Evolutionary conservation across 768 basidiomycete species (phyloP).

Genomic region (Panaeolus papilionaceus): DNA sequence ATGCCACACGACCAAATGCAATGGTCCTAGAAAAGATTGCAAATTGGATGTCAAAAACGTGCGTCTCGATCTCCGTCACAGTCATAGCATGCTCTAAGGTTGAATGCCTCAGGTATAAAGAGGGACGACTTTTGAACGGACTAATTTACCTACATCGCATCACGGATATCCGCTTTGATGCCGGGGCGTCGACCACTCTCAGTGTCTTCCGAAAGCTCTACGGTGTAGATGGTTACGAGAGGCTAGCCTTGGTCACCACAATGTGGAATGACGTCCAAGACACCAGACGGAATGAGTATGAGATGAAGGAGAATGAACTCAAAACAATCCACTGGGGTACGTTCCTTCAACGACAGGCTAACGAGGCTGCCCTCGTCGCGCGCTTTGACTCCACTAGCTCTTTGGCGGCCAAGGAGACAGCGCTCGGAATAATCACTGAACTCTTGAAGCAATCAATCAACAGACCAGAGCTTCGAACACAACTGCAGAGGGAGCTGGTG

Average conservation of each 20-base stretch:
- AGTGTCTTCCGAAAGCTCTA: constrained; percentile 55
- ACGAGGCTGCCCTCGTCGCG: neutral
- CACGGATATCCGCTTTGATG: constrained; percentile 45
- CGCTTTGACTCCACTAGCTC: neutral
- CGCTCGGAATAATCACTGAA: neutral
- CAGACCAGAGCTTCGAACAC: neutral
- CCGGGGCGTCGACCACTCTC: constrained; percentile 50
- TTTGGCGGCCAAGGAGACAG: neutral
- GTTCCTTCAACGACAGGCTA: neutral
- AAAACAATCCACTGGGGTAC: neutral
- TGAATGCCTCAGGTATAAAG: constrained; percentile 23
- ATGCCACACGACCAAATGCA: neutral
- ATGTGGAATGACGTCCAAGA: constrained; percentile 45
- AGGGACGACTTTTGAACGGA: constrained; percentile 32
- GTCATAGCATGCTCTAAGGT: neutral
- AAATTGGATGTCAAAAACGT: neutral
- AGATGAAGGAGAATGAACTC: constrained; percentile 15
- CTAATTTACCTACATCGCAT: constrained; percentile 38
- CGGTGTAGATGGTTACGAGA: constrained; percentile 44
- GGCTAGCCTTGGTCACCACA: constrained; percentile 55
- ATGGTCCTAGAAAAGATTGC: neutral
- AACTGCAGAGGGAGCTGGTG: neutral
- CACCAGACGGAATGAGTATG: neutral
- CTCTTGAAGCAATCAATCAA: neutral
- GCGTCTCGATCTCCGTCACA: neutral